Percentiles rank a stretch among this genome's conserved stretches.
Conservation (phyloP, 352 stramenopile species). For the Vaucheria bursata region DNA sequence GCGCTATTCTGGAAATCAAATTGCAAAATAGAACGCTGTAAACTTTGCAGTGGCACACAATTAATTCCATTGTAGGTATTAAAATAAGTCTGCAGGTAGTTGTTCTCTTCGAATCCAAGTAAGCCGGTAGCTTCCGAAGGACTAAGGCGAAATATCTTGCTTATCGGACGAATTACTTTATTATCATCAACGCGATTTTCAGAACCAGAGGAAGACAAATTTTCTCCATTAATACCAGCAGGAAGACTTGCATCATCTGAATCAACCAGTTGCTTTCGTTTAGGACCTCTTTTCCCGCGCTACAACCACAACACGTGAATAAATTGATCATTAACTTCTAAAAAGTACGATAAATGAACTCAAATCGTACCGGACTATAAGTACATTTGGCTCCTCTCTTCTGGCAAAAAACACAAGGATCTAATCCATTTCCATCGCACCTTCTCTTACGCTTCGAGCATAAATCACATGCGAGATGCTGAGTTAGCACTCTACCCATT, state of each 20-base stretch:
- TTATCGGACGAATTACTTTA: background rate
- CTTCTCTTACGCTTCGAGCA: background rate
- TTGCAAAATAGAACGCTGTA: background rate
- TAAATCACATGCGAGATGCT: background rate
- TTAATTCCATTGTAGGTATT: background rate
- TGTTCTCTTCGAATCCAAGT: conserved; percentile 15
- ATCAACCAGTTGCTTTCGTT: background rate
- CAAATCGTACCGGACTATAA: background rate
- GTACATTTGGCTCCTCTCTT: background rate
- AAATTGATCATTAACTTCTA: background rate
- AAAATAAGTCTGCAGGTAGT: background rate
- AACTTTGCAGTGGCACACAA: background rate
- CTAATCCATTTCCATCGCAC: background rate
- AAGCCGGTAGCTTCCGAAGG: conserved; percentile 23
- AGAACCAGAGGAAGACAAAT: background rate
- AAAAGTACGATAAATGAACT: background rate
- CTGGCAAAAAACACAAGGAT: background rate
- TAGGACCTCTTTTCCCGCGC: background rate
- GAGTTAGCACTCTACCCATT: no score
- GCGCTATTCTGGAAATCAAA: background rate
- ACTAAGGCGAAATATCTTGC: conserved; percentile 1
- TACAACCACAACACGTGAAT: background rate
- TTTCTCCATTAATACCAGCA: background rate
- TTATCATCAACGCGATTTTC: background rate
- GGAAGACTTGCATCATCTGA: background rate